Percentiles rank a stretch among this genome's conserved stretches.
Conservation (phyloP, 306 rosid genomes). For the Alnus glutinosa region DNA sequence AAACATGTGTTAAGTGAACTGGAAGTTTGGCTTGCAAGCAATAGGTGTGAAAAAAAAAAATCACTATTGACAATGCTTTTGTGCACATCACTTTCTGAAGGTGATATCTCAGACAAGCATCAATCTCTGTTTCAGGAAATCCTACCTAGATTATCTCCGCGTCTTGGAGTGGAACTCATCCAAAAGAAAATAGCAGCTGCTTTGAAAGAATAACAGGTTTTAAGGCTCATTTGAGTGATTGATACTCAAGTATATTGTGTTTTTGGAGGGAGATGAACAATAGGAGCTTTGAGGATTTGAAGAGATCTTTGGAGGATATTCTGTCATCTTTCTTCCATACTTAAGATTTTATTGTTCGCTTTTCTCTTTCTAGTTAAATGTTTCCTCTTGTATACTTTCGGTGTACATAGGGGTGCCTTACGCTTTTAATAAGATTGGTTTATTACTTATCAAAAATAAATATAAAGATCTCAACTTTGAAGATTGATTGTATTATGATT, state of each 20-base stretch:
- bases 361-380: too few relatives aligned
- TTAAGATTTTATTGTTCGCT: too few relatives aligned
- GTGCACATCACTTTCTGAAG: conserved; percentile 1
- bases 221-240: conserved; percentile 1
- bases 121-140: conserved; percentile 55
- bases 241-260: conserved; percentile 1
- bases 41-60: background rate
- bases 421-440: too few relatives aligned
- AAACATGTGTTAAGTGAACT: background rate
- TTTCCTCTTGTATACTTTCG: too few relatives aligned
- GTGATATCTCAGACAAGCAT: conserved; percentile 25
- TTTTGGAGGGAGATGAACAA: too few relatives aligned
- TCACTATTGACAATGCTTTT: conserved; percentile 8
- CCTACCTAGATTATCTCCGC: conserved; percentile 80
- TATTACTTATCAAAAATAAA: too few relatives aligned
- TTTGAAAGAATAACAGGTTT: conserved; percentile 42
- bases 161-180: conserved; percentile 81
- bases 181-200: conserved; percentile 85
- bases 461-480: background rate
- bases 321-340: too few relatives aligned
- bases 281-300: too few relatives aligned
- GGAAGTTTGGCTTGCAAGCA: conserved; percentile 5
- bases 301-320: too few relatives aligned
- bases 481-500: background rate
- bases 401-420: too few relatives aligned